Evolutionary conservation across 306 rosid genomes (phyloP).

Genomic region (Acacia crassicarpa): DNA sequence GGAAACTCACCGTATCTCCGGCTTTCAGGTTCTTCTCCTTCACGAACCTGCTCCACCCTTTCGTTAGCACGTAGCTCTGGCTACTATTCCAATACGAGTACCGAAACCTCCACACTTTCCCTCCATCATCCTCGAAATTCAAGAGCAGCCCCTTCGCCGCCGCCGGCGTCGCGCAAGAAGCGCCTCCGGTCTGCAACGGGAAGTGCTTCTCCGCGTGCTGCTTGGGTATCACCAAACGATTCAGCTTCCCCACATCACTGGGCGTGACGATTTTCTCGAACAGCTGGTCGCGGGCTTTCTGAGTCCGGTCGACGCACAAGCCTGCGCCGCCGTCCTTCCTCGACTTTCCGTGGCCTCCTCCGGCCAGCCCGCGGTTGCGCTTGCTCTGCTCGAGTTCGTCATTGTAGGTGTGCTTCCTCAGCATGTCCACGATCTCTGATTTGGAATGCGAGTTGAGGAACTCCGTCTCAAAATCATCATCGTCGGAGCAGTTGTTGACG

Average conservation of each 20-base stretch:
- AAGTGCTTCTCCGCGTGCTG: conserved; percentile 97
- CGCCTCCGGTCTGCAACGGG: conserved; percentile 56
- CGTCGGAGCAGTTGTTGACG: background rate
- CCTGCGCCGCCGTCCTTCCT: background rate
- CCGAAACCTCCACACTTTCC: conserved; percentile 95
- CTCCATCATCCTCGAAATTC: conserved; percentile 86
- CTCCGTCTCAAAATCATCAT: conserved; percentile 48
- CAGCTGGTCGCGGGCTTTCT: conserved; percentile 69
- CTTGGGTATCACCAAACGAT: conserved; percentile 90
- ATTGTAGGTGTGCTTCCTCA: conserved; percentile 82
- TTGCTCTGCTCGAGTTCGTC: conserved; percentile 89
- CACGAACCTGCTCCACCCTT: conserved; percentile 99
- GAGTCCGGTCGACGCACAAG: background rate
- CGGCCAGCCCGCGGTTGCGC: conserved; percentile 45
- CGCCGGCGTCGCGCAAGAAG: background rate
- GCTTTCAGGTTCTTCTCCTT: conserved; percentile 87
- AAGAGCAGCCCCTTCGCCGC: conserved; percentile 57
- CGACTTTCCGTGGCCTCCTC: conserved; percentile 8
- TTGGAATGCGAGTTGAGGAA: conserved; percentile 83
- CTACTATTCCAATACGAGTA: conserved; percentile 99
- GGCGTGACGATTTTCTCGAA: conserved; percentile 95
- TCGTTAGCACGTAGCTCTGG: conserved; percentile 90
- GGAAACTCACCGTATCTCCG: conserved; percentile 84
- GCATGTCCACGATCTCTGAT: conserved; percentile 94
- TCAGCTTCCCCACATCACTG: conserved; percentile 91